Base-by-base conservation (phyloP, 176 grass and related monocot species). In the Oryza glumipatula region DNA sequence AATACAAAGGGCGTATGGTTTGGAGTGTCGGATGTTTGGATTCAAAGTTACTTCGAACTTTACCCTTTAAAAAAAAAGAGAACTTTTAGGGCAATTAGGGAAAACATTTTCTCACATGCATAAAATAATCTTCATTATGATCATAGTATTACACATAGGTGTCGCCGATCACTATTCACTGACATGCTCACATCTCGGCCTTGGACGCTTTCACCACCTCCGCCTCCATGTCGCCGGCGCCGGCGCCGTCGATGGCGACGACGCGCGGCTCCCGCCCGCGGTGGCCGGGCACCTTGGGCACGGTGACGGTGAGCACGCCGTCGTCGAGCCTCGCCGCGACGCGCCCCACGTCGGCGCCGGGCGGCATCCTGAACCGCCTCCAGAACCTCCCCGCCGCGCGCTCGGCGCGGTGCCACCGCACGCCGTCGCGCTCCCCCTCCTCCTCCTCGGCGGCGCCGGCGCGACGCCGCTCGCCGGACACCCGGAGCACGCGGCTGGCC, bases 381-480 rank as follows among this genome's bases (percentile, higher is more conserved):
- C 86, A 86, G 79, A 92, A 92, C 83, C 76, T 23, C 3, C 88
- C 92, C 1, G 83, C 65, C 0, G 74, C 78, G 71, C 86, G 79
- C 80, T 94, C 92, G 33, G 83, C 83, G 17, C 86, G 79, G 86
- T 94, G 88, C 92, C 86, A 94, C 66, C 72, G 72, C 67, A 84
- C 88, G 47, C 75, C 80, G 7, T 91, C 70, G 74, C 22, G 65
- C 66, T 68, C 80, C 67, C 73, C 86, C 2, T 86, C 80, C 67
- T 77, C 86, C 3, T 86, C 35, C 35, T 36, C 35, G 35, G 35
- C 89, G 0, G 24, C 48, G 26, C 66, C 35, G 26, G 26, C 26
- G 26, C 26, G 26, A 26, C 35, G 82, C 66, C 86, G 72, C 80
- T 94, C 92, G 52, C 92, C 92, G n/a, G 86, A 76, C 38, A 94